phyloP scores from a whole-genome alignment of 345 rosid species.

The Geranium rotundifolium region DNA sequence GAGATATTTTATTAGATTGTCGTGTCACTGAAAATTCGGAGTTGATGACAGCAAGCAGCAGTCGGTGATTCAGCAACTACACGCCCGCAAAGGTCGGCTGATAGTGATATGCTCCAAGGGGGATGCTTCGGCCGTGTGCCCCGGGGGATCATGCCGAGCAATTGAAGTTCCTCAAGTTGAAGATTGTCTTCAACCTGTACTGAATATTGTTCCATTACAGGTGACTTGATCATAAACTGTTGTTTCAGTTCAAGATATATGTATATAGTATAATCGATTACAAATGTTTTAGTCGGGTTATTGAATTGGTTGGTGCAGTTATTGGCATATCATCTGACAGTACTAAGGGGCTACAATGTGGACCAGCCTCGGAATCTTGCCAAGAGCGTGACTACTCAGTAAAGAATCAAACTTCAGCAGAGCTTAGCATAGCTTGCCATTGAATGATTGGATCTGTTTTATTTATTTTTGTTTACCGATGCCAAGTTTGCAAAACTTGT shows the following conservation, averaged over 20 bases:
- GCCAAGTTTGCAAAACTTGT: too few species aligned
- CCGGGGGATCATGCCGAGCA: slow-evolving; percentile 57
- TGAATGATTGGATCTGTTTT: too few species aligned
- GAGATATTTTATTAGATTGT: background rate
- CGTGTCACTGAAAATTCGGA: slow-evolving; percentile 8
- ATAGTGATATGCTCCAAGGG: slow-evolving; percentile 81
- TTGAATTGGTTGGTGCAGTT: slow-evolving; percentile 31
- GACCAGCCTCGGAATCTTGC: slow-evolving; percentile 94
- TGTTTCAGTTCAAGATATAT: background rate
- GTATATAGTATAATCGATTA: background rate
- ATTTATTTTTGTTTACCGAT: too few species aligned
- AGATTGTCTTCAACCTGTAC: slow-evolving; percentile 90
- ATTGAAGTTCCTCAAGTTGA: slow-evolving; percentile 87
- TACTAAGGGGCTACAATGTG: slow-evolving; percentile 70
- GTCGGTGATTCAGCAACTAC: slow-evolving; percentile 91
- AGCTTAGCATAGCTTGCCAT: background rate
- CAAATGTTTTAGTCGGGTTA: background rate
- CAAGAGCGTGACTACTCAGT: slow-evolving; percentile 76
- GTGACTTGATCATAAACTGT: slow-evolving; percentile 16
- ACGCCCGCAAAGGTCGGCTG: slow-evolving; percentile 73
- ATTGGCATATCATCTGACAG: slow-evolving; percentile 82
- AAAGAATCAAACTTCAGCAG: slow-evolving; percentile 1
- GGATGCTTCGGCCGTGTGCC: slow-evolving; percentile 67
- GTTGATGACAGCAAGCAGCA: slow-evolving; percentile 64
- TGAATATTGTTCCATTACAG: slow-evolving; percentile 79